Conservation (phyloP, 2,329 filamentous ascomycete species). For the Geosmithia flava region DNA sequence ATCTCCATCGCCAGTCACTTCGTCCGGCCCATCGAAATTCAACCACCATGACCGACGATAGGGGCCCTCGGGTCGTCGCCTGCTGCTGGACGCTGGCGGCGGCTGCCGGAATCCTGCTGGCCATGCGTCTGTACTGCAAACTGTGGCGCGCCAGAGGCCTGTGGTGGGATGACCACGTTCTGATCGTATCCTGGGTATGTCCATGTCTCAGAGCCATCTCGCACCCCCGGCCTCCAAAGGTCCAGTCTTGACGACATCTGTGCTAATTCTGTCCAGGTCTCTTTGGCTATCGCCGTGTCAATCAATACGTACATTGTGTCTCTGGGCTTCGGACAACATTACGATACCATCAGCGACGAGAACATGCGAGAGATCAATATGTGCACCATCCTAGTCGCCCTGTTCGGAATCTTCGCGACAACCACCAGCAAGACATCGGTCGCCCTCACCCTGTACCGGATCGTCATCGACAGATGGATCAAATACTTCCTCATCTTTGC, state of each 20-base stretch:
- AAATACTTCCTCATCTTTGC: conserved; percentile 16
- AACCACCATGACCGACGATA: conserved; percentile 7
- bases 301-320: conserved; percentile 18
- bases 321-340: conserved; percentile 14
- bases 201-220: too few species aligned
- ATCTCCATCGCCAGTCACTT: neutral
- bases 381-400: conserved; percentile 12
- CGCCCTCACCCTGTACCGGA: conserved; percentile 20
- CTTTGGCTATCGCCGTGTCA: conserved; percentile 14
- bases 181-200: conserved; percentile 22
- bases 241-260: neutral
- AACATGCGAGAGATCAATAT: conserved; percentile 13
- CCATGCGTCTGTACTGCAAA: conserved; percentile 22
- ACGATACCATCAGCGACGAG: conserved; percentile 9
- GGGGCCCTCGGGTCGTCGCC: conserved; percentile 15
- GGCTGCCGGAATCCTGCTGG: conserved; percentile 12
- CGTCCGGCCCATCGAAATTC: neutral
- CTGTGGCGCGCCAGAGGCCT: conserved; percentile 17
- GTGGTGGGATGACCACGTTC: conserved; percentile 23
- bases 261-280: conserved; percentile 7
- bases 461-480: conserved; percentile 14
- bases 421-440: conserved; percentile 24
- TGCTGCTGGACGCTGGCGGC: conserved; percentile 15
- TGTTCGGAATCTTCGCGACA: conserved; percentile 19
- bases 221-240: too few species aligned